These are phyloP conservation scores for Lipomyces sp. DNA, from an alignment of 805 yeast genomes.

Conservation along the genomic window DNA sequence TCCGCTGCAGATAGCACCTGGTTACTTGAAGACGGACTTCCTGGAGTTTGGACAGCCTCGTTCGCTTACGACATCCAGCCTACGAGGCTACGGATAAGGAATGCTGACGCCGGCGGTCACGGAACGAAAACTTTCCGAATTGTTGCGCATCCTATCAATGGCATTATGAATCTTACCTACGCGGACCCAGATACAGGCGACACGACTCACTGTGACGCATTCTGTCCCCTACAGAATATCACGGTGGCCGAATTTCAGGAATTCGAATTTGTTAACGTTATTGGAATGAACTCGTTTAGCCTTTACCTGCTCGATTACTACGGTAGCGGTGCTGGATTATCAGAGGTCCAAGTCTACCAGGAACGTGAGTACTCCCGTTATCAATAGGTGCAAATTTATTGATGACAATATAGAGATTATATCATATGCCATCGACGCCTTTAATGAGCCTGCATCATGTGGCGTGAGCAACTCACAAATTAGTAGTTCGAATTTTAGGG, in stretches of 20 bases:
- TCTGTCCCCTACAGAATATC: conserved; percentile 70
- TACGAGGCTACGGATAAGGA: conserved; percentile 72
- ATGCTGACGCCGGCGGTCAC: conserved; percentile 54
- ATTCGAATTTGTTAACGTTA: conserved; percentile 73
- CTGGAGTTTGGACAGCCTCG: conserved; percentile 69
- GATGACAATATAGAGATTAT: conserved; percentile 45
- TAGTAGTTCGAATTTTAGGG: conserved; percentile 45
- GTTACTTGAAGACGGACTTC: conserved; percentile 53
- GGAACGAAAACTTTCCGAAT: conserved; percentile 66
- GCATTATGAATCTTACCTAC: conserved; percentile 91
- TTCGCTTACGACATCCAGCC: conserved; percentile 66
- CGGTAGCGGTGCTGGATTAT: conserved; percentile 69
- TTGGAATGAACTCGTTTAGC: conserved; percentile 65
- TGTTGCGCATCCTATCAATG: conserved; percentile 74
- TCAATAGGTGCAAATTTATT: background rate
- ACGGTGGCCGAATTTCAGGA: conserved; percentile 65
- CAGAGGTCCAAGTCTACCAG: conserved; percentile 75
- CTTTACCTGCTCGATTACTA: conserved; percentile 69
- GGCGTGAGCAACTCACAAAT: conserved; percentile 43
- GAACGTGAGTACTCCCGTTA: conserved; percentile 45
- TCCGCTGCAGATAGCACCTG: conserved; percentile 50
- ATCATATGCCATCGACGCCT: conserved; percentile 74
- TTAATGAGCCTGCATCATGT: conserved; percentile 70
- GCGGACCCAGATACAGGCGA: conserved; percentile 71
- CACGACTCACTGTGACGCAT: conserved; percentile 76